Conservation (phyloP, 371 early-diverging fungal genomes). For the Dichotomocladium elegans region DNA sequence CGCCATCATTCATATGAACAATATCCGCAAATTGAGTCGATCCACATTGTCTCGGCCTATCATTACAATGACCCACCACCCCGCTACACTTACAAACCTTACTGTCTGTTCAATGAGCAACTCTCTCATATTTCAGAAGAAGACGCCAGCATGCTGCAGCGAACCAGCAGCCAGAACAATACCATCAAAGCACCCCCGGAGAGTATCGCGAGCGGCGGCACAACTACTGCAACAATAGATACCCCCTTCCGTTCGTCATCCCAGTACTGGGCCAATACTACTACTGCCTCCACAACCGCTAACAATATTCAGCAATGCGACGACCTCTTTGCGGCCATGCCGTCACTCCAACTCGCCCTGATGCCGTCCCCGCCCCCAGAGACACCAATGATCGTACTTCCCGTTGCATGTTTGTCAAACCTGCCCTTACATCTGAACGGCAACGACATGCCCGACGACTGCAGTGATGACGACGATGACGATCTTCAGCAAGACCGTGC, state of each 20-base stretch:
- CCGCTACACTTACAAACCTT: conserved; percentile 13
- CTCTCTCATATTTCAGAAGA: conserved; percentile 23
- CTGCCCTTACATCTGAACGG: not conserved
- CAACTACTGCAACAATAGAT: not conserved
- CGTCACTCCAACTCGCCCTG: conserved; percentile 13
- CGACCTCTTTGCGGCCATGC: conserved; percentile 8
- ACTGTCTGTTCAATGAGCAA: conserved; percentile 15
- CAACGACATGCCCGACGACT: not conserved
- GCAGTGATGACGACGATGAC: conserved; percentile 2
- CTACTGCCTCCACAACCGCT: not conserved
- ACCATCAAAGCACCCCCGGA: conserved; percentile 1
- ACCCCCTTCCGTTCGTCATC: conserved; percentile 5
- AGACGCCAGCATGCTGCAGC: conserved; percentile 16
- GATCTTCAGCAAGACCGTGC: not conserved
- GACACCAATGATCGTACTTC: conserved; percentile 12
- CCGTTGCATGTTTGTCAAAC: no score
- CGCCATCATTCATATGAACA: not conserved
- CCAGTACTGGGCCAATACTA: conserved; percentile 10
- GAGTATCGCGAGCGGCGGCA: not conserved
- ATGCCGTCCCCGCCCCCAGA: conserved; percentile 16
- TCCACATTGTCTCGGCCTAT: not conserved
- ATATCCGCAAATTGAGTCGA: not conserved
- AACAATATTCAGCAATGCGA: conserved; percentile 1
- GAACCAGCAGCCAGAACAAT: conserved; percentile 6
- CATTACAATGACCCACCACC: conserved; percentile 2